Evolutionary conservation across 2,329 filamentous ascomycete genomes (phyloP).

Genomic region (Diaporthe humulicola): DNA sequence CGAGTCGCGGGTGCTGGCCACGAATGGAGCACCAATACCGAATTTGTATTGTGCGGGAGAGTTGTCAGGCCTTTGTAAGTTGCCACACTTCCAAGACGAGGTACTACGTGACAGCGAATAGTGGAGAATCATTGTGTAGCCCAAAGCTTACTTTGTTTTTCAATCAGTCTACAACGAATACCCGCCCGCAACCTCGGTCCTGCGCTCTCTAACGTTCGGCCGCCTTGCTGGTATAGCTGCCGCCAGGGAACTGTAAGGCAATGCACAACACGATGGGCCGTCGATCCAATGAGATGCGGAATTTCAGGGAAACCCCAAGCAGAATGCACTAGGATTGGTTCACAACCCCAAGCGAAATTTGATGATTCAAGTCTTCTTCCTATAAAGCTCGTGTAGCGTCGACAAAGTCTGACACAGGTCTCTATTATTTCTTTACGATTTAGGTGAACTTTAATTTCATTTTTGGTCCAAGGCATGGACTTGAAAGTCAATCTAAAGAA

Average conservation of each 20-base stretch:
- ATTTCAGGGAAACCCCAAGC: neutral
- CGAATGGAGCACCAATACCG: constrained; percentile 1
- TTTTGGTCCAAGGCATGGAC: too few species aligned
- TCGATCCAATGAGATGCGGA: neutral
- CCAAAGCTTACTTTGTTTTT: neutral
- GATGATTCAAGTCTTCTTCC: too few species aligned
- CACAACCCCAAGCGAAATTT: too few species aligned
- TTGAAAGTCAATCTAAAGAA: too few species aligned
- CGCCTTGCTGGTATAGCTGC: constrained; percentile 15
- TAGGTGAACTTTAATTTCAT: too few species aligned
- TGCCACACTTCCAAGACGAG: neutral
- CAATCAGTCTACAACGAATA: constrained; percentile 22
- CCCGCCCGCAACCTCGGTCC: constrained; percentile 12
- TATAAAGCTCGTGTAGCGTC: too few species aligned
- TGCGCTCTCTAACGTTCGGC: constrained; percentile 15
- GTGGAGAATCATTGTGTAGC: neutral
- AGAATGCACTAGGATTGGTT: too few species aligned
- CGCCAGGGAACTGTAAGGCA: neutral
- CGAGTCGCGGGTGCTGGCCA: constrained; percentile 14
- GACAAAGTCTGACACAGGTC: too few species aligned
- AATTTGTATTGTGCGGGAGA: constrained; percentile 20
- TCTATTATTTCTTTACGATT: too few species aligned
- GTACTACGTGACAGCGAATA: neutral
- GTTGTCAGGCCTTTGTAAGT: constrained; percentile 23
- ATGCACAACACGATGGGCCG: neutral